Percentiles rank a stretch among this genome's conserved stretches.
phyloP scores from a whole-genome alignment of 148 eudicot species.

The Cornus suecica region DNA sequence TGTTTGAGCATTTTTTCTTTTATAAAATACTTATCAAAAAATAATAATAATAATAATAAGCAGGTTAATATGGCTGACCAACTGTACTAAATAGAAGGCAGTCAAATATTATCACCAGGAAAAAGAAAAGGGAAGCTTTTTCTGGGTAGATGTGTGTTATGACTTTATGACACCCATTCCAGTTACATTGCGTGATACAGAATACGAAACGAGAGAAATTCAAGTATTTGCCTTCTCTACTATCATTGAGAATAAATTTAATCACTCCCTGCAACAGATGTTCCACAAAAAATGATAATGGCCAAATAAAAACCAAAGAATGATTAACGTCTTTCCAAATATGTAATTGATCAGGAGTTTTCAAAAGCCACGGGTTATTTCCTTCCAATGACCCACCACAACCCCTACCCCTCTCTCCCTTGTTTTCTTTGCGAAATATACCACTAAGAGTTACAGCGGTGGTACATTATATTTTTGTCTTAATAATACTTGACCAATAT shows the following conservation, averaged over 20 bases:
- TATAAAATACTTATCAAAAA: too few species aligned
- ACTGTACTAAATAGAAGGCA: not conserved
- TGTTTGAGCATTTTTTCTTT: too few species aligned
- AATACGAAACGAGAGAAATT: not conserved
- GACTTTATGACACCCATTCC: not conserved
- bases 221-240: not conserved
- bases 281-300: not conserved
- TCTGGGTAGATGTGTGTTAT: not conserved
- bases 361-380: not conserved
- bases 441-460: too few species aligned
- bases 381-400: too few species aligned
- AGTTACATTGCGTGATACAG: not conserved
- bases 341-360: not conserved
- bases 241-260: not conserved
- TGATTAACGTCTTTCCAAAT: not conserved
- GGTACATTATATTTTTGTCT: too few species aligned
- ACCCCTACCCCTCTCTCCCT: too few species aligned
- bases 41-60: too few species aligned
- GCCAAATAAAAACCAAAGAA: too few species aligned
- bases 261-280: not conserved
- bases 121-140: too few species aligned
- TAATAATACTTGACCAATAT: too few species aligned
- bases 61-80: conserved; percentile 3
- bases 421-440: too few species aligned
- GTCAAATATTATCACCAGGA: not conserved